These are phyloP conservation scores for Eleusine coracana DNA, from an alignment of 176 grass and related monocot genomes.

Conservation along the genomic window DNA sequence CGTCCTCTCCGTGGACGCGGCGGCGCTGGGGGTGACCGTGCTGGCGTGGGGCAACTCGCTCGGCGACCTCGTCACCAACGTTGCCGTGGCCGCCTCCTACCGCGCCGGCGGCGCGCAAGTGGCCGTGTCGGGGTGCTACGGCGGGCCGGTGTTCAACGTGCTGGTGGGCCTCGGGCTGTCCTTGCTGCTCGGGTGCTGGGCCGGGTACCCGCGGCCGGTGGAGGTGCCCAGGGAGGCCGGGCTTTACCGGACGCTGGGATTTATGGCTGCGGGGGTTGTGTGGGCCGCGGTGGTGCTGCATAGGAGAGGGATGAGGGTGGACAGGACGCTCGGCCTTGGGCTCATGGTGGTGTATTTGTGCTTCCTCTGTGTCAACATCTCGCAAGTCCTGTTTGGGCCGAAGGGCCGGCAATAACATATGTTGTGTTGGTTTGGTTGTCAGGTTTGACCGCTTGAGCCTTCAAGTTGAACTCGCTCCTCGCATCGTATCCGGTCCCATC, in stretches of 20 bases:
- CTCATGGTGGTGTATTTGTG: conserved; percentile 61
- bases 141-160: conserved; percentile 66
- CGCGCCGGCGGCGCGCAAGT: conserved; percentile 44
- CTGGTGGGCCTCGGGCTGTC: conserved; percentile 67
- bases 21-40: conserved; percentile 66
- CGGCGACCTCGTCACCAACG: conserved; percentile 63
- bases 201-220: conserved; percentile 26
- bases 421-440: too few species aligned
- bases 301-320: conserved; percentile 57
- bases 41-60: conserved; percentile 85
- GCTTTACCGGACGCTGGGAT: conserved; percentile 48
- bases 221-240: conserved; percentile 35
- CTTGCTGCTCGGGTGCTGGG: conserved; percentile 49
- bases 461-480: too few species aligned
- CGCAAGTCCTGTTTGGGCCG: not conserved
- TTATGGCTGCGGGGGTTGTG: conserved; percentile 40
- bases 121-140: conserved; percentile 68
- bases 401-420: not conserved
- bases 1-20: conserved; percentile 40
- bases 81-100: conserved; percentile 48
- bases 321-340: conserved; percentile 53
- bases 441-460: too few species aligned
- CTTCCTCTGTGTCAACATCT: conserved; percentile 55
- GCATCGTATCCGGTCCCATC: not conserved
- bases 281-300: conserved; percentile 55